Conservation (phyloP, 345 rosid species). For the Salix dunnii region DNA sequence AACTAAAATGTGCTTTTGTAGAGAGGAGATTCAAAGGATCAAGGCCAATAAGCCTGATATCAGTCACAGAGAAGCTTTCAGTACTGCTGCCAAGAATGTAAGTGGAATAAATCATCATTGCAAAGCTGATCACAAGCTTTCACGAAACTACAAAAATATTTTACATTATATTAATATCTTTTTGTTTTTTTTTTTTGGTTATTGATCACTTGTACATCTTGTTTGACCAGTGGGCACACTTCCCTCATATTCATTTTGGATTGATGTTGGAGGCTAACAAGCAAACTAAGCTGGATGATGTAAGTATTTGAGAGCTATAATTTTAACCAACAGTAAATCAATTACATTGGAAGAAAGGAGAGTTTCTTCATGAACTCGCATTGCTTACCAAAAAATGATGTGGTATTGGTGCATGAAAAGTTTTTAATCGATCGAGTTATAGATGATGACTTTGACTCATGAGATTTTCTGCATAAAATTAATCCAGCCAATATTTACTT, state of each 20-base stretch:
- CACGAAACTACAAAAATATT: background rate
- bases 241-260: constrained; percentile 87
- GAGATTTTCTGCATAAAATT: background rate
- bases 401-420: background rate
- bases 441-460: background rate
- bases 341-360: too few species aligned
- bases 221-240: constrained; percentile 82
- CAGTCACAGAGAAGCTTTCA: constrained; percentile 97
- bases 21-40: constrained; percentile 99
- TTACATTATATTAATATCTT: background rate
- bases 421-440: too few species aligned
- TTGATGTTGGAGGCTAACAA: constrained; percentile 74
- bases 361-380: background rate
- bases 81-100: constrained; percentile 97
- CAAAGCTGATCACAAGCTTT: background rate
- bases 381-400: background rate
- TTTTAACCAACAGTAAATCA: background rate
- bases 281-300: constrained; percentile 44
- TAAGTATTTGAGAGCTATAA: background rate
- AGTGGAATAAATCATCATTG: constrained; percentile 20
- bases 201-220: background rate
- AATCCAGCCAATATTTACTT: background rate
- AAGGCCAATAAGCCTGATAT: constrained; percentile 94
- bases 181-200: background rate
- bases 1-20: constrained; percentile 9